A percentile compares a stretch with the other conserved stretches of the same genome.
phyloP scores from a whole-genome alignment of 805 yeast genomes.

The Candida hispaniensis region DNA sequence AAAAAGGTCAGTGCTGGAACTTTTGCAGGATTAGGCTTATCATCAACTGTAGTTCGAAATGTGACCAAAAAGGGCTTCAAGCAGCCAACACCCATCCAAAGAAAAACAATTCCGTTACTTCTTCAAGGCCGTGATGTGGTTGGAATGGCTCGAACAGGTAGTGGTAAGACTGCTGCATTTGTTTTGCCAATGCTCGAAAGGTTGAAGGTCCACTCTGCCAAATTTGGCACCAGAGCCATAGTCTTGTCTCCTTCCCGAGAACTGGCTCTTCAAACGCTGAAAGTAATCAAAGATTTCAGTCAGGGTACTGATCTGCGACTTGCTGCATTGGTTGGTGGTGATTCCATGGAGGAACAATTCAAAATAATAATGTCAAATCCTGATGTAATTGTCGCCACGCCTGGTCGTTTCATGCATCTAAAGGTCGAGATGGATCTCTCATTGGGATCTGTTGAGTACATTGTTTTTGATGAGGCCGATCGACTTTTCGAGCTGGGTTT shows the following conservation, averaged over 20 bases:
- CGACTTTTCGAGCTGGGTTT: slow-evolving; percentile 94
- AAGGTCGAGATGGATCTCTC: slow-evolving; percentile 92
- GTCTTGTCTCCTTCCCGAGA: slow-evolving; percentile 93
- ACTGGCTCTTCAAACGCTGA: slow-evolving; percentile 84
- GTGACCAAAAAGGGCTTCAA: slow-evolving; percentile 77
- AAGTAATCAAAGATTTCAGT: slow-evolving; percentile 79
- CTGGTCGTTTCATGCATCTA: slow-evolving; percentile 92
- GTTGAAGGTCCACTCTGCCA: slow-evolving; percentile 72
- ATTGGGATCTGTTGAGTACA: slow-evolving; percentile 71
- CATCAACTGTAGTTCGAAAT: slow-evolving; percentile 57
- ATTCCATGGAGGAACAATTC: slow-evolving; percentile 94
- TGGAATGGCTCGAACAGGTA: slow-evolving; percentile 87
- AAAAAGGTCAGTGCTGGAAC: slow-evolving; percentile 43
- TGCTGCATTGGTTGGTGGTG: slow-evolving; percentile 89
- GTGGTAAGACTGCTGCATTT: slow-evolving; percentile 98
- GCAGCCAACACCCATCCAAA: slow-evolving; percentile 95
- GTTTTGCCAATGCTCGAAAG: slow-evolving; percentile 81
- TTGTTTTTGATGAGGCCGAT: slow-evolving; percentile 96
- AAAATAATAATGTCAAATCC: slow-evolving; percentile 88
- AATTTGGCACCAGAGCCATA: slow-evolving; percentile 80
- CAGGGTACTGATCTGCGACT: slow-evolving; percentile 74
- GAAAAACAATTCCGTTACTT: slow-evolving; percentile 87
- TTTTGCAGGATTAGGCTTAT: slow-evolving; percentile 82
- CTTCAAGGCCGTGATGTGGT: slow-evolving; percentile 86
- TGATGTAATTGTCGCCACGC: slow-evolving; percentile 91